Base-by-base conservation (phyloP, 2,329 filamentous ascomycete species). In the Fonsecaea erecta region DNA sequence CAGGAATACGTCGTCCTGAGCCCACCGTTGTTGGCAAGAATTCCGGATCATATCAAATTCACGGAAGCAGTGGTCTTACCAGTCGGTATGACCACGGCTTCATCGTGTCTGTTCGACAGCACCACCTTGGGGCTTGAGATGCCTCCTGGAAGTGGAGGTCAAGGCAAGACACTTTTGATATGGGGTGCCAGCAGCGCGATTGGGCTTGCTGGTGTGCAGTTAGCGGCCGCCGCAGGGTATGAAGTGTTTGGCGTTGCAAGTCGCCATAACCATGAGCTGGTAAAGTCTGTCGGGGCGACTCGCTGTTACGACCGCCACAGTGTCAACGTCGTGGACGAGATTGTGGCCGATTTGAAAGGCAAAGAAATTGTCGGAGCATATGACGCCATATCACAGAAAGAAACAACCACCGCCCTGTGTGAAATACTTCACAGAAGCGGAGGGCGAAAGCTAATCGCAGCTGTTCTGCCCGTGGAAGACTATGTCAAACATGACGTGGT, bases 101-200 rank as follows among this genome's bases (percentile, higher is more conserved):
- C 74, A 0, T 64, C 66, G 16, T 77, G 71, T 6, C 71, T 79
- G 14, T 79, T 71, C 55, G 66, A 72, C 40, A 18, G 53, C 2
- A 62, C 67, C 1, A 69, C 59, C 24, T 63, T 76, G 1, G 12
- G 68, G 1, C 54, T 66, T 2, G 71, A 71, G 16, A 65, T 74
- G 6, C 73, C 73, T 0, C 55, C 68, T 9, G 35, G 18, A 14
- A 18, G 30, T 9, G 37, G 37, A 18, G 54, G 51, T 28, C 46
- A 55, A 32, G 51, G 73, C 12, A 74, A 64, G 30, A 46, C 51
- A 9, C 32, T 67, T 6, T 43, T 82, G 34, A 66, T 82, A 16
- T 82, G 79, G 78, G 81, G 80, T 30, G 80, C 76, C 2, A 75
- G 77, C 3, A 78, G 77, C 1, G 78, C 77, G 1, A 77, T 81